These are phyloP conservation scores for Colletotrichum phormii DNA, from an alignment of 2,329 filamentous ascomycete species.

Conservation along the genomic window DNA sequence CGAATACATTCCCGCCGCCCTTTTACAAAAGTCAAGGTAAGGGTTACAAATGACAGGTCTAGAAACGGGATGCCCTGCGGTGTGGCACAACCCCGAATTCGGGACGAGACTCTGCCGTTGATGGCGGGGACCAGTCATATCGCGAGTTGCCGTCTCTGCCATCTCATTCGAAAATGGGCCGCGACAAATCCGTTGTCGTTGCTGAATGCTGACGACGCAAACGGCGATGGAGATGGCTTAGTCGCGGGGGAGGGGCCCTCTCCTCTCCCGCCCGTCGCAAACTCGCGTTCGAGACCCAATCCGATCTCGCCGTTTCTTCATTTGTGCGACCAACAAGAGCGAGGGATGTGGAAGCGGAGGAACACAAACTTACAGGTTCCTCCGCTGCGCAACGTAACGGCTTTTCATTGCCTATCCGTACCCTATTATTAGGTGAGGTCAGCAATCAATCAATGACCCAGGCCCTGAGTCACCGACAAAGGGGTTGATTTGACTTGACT, in stretches of 20 bases:
- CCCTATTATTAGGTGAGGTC: slow-evolving; percentile 1
- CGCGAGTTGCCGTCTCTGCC: background rate
- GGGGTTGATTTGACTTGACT: slow-evolving; percentile 1
- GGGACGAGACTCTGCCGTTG: slow-evolving; percentile 17
- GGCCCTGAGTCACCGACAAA: slow-evolving; percentile 16
- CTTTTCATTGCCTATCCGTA: background rate
- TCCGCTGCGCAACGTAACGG: slow-evolving; percentile 11
- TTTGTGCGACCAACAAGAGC: slow-evolving; percentile 9
- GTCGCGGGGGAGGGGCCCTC: background rate
- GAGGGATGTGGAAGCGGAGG: background rate
- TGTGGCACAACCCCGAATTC: background rate
- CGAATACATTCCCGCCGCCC: background rate
- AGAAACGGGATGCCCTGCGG: background rate
- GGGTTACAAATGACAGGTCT: background rate
- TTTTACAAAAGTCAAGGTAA: background rate
- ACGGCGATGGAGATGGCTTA: background rate
- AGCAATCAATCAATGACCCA: background rate
- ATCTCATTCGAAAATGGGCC: slow-evolving; percentile 13
- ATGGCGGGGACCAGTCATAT: slow-evolving; percentile 24
- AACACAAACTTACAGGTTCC: background rate
- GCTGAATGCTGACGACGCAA: slow-evolving; percentile 32
- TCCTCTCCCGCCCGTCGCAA: slow-evolving; percentile 7
- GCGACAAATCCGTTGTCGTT: background rate
- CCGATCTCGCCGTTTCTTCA: slow-evolving; percentile 17
- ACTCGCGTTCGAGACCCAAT: slow-evolving; percentile 29